Evolutionary conservation across 83 land plant genomes (phyloP).

Genomic region (Isoetes engelmannii): DNA sequence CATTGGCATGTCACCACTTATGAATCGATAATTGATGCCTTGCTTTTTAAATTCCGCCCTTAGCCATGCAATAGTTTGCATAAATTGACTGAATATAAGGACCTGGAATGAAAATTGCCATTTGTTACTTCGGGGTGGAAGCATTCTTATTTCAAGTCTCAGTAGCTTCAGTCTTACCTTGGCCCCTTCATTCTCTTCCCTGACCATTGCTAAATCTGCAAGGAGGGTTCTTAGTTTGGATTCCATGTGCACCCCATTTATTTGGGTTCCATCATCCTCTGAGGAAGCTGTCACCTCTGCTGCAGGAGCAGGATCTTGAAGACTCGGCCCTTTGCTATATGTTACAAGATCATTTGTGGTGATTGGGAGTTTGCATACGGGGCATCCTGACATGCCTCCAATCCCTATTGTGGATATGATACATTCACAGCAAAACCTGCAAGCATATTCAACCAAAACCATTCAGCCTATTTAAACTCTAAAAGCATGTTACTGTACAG

Average conservation of each 20-base stretch:
- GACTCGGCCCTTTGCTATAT: constrained; percentile 1
- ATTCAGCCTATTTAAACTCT: neutral
- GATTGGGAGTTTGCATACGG: constrained; percentile 27
- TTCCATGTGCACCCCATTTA: constrained; percentile 33
- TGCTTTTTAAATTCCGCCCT: constrained; percentile 40
- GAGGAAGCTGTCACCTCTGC: neutral
- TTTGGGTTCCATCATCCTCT: constrained; percentile 15
- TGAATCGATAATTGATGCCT: constrained; percentile 41
- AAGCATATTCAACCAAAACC: neutral
- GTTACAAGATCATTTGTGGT: constrained; percentile 26
- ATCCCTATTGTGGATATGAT: constrained; percentile 32
- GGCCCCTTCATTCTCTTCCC: constrained; percentile 39
- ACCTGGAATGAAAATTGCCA: constrained; percentile 19
- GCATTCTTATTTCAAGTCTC: neutral
- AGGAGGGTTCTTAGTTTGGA: constrained; percentile 40
- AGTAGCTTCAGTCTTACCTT: constrained; percentile 18
- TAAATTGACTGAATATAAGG: constrained; percentile 45
- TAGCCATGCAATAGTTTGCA: constrained; percentile 46
- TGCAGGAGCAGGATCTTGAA: constrained; percentile 6
- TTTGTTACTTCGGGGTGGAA: neutral
- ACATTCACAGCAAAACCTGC: constrained; percentile 45
- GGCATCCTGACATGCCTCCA: constrained; percentile 27
- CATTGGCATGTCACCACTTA: constrained; percentile 51
- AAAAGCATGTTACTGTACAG: neutral
- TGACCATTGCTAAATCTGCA: constrained; percentile 31